These are phyloP conservation scores for Fusarium acutatum DNA, from an alignment of 2,329 filamentous ascomycete species.

Conservation along the genomic window DNA sequence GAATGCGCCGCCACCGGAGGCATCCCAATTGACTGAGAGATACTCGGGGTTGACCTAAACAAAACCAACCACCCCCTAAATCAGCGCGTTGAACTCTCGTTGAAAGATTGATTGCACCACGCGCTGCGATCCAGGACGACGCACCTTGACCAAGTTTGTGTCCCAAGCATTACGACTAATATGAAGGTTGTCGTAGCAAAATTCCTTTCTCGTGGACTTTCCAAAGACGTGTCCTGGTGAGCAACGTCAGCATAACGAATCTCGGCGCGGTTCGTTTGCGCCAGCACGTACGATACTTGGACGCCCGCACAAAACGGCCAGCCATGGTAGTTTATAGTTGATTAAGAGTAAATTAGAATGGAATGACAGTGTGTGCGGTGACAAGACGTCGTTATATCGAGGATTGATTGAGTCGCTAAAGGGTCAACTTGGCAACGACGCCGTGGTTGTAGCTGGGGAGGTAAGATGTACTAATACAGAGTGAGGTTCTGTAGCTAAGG, in stretches of 20 bases:
- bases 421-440: constrained; percentile 35
- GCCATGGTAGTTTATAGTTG: constrained; percentile 56
- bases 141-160: constrained; percentile 95
- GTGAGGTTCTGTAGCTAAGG: constrained; percentile 18
- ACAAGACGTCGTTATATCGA: neutral
- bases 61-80: constrained; percentile 33
- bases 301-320: constrained; percentile 73
- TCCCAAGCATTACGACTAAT: constrained; percentile 99
- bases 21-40: constrained; percentile 97
- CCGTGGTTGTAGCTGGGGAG: constrained; percentile 28
- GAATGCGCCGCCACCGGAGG: constrained; percentile 94
- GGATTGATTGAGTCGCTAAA: constrained; percentile 12
- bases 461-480: constrained; percentile 29
- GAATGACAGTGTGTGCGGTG: constrained; percentile 6
- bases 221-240: constrained; percentile 93
- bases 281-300: constrained; percentile 70
- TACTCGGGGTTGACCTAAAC: constrained; percentile 91
- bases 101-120: constrained; percentile 23
- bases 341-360: constrained; percentile 16
- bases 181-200: constrained; percentile 97
- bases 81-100: constrained; percentile 35
- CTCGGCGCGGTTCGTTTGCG: constrained; percentile 40
- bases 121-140: constrained; percentile 71
- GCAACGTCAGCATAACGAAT: constrained; percentile 40
- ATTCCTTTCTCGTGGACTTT: constrained; percentile 93